Percentiles rank a stretch among this genome's conserved stretches.
phyloP scores from a whole-genome alignment of 352 stramenopile species.

The Phytopythium kandeliae region DNA sequence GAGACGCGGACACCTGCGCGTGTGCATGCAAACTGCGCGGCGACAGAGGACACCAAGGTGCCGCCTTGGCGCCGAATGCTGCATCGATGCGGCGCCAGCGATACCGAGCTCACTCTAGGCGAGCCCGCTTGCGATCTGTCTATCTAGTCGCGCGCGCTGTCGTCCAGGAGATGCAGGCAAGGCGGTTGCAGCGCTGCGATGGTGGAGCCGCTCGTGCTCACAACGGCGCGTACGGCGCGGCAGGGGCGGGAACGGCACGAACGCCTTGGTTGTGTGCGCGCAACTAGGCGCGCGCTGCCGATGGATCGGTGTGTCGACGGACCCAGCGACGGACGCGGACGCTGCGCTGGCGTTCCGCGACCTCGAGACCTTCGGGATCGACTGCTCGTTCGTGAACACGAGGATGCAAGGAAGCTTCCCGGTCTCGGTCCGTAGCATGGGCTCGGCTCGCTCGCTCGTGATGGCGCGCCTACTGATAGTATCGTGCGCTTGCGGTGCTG shows the following conservation, averaged over 20 bases:
- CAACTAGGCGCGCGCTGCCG: slow-evolving; percentile 44
- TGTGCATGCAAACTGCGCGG: neutral
- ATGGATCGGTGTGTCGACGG: slow-evolving; percentile 60
- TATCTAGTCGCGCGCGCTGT: slow-evolving; percentile 40
- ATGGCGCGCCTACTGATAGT: neutral
- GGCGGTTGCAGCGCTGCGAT: neutral
- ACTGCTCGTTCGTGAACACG: slow-evolving; percentile 34
- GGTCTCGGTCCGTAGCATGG: slow-evolving; percentile 40
- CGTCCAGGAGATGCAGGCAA: slow-evolving; percentile 41
- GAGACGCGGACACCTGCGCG: neutral
- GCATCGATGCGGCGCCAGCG: neutral
- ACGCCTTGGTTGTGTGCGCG: slow-evolving; percentile 54
- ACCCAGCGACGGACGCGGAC: slow-evolving; percentile 41
- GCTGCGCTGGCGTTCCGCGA: slow-evolving; percentile 47
- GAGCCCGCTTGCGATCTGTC: too few relatives aligned
- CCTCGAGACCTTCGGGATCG: slow-evolving; percentile 36
- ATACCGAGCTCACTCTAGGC: too few relatives aligned
- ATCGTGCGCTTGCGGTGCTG: neutral
- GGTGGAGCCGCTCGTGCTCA: too few relatives aligned
- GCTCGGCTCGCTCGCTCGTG: neutral
- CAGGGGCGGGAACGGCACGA: slow-evolving; percentile 67
- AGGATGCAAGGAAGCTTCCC: slow-evolving; percentile 47
- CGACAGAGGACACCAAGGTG: slow-evolving; percentile 57
- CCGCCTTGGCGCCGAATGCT: neutral
- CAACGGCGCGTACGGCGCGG: too few relatives aligned